phyloP scores from a whole-genome alignment of 2,329 filamentous ascomycete species.

The Calonectria naviculata region DNA sequence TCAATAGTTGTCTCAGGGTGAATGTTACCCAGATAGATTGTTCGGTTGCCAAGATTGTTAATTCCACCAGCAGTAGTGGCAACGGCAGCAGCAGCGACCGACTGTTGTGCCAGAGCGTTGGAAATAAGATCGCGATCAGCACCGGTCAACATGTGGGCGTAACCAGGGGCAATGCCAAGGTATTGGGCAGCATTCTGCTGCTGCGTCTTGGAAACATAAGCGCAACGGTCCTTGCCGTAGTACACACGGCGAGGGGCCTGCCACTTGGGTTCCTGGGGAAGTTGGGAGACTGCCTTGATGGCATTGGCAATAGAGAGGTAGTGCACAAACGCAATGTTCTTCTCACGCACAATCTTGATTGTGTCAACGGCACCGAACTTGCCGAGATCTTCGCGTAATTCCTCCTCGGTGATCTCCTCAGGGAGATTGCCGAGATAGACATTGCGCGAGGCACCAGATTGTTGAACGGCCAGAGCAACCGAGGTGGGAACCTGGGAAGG shows the following conservation, averaged over 20 bases:
- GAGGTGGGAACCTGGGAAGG: constrained; percentile 98
- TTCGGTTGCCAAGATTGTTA: constrained; percentile 96
- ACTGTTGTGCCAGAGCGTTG: constrained; percentile 95
- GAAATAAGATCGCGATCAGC: constrained; percentile 97
- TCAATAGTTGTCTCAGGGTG: constrained; percentile 99
- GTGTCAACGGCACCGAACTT: constrained; percentile 98
- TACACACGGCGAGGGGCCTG: constrained; percentile 95
- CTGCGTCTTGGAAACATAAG: constrained; percentile 99
- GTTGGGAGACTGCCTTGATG: constrained; percentile 96
- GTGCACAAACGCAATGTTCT: constrained; percentile 97
- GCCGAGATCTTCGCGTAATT: constrained; percentile 92
- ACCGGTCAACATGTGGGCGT: constrained; percentile 95
- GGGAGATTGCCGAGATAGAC: constrained; percentile 95
- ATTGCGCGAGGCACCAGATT: constrained; percentile 95
- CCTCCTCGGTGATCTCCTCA: constrained; percentile 90
- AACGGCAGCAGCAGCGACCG: constrained; percentile 94
- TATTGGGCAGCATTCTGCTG: constrained; percentile 99
- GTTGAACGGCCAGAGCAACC: constrained; percentile 96
- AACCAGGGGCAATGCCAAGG: constrained; percentile 94
- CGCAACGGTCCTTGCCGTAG: constrained; percentile 98
- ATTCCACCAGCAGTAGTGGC: constrained; percentile 96
- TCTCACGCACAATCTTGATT: constrained; percentile 97
- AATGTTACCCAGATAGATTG: constrained; percentile 98
- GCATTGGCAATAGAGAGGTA: constrained; percentile 98
- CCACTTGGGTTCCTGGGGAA: constrained; percentile 97